Conservation (phyloP, 208 protist species). For the Wallacemonas collosoma region DNA sequence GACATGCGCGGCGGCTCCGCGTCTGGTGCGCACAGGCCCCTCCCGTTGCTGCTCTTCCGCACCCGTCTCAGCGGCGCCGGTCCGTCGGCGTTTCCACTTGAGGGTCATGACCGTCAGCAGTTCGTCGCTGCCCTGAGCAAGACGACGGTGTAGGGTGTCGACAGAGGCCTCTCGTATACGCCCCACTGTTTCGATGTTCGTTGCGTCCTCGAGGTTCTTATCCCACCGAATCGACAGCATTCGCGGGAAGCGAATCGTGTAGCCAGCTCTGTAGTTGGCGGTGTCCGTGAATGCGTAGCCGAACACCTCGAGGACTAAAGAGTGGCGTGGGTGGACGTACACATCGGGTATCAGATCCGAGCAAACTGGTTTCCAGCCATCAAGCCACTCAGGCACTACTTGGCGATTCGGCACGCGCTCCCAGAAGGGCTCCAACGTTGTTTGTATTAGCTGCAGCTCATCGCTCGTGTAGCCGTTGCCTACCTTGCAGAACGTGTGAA, state of each 20-base stretch:
- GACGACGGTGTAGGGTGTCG: conserved; percentile 18
- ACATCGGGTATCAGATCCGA: conserved; percentile 52
- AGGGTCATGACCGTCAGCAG: conserved; percentile 27
- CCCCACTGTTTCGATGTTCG: conserved; percentile 18
- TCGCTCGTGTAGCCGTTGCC: conserved; percentile 59
- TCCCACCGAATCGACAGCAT: conserved; percentile 47
- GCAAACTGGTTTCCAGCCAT: conserved; percentile 32
- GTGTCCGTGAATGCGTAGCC: conserved; percentile 45
- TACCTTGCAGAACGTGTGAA: conserved; percentile 64
- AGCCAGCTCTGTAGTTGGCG: conserved; percentile 37
- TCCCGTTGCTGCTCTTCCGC: background rate
- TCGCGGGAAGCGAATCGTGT: conserved; percentile 65
- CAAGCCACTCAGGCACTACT: conserved; percentile 37
- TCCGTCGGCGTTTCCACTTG: conserved; percentile 27
- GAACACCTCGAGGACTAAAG: conserved; percentile 56
- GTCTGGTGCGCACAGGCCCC: background rate
- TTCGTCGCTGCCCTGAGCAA: conserved; percentile 20
- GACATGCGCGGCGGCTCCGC: background rate
- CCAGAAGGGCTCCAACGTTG: conserved; percentile 43
- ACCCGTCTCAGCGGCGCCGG: background rate
- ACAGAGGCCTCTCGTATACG: conserved; percentile 25
- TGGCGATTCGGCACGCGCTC: conserved; percentile 29
- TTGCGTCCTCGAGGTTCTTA: conserved; percentile 41
- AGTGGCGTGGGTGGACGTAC: conserved; percentile 41
- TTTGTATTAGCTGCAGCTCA: conserved; percentile 41